phyloP scores from a whole-genome alignment of 371 early-diverging fungal species.

The Apophysomyces sp. region DNA sequence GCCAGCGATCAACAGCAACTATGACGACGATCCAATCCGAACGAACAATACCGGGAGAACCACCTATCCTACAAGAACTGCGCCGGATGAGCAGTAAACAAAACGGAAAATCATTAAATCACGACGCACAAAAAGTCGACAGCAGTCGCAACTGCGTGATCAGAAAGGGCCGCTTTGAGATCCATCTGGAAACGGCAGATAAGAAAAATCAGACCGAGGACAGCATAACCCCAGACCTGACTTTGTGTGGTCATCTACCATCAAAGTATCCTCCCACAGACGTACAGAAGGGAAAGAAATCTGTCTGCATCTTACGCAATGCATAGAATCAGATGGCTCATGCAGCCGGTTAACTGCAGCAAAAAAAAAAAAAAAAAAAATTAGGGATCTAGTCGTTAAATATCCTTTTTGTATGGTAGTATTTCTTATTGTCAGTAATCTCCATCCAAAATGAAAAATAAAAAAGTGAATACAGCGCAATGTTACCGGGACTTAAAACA shows the following conservation, averaged over 20 bases:
- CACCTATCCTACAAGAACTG: slow-evolving; percentile 26
- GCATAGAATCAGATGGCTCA: neutral
- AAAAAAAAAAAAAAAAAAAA: neutral
- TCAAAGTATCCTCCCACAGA: neutral
- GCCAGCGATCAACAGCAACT: neutral
- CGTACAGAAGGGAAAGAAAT: neutral
- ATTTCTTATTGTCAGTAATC: no score
- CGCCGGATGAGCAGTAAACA: slow-evolving; percentile 12
- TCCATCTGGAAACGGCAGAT: slow-evolving; percentile 21
- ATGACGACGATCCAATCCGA: neutral
- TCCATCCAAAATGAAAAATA: no score
- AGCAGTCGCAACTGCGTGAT: slow-evolving; percentile 23
- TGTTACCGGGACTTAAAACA: no score
- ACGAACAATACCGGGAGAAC: slow-evolving; percentile 1
- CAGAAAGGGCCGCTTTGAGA: slow-evolving; percentile 43
- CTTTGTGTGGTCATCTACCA: neutral
- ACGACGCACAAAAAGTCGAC: neutral
- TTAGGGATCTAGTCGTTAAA: no score
- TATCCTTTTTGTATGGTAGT: no score
- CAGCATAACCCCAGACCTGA: neutral
- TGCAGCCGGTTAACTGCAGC: neutral
- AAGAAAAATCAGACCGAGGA: slow-evolving; percentile 2
- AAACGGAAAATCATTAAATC: neutral
- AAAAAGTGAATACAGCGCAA: no score
- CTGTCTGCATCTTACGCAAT: neutral